Base-by-base conservation (phyloP, 768 basidiomycete genomes). In the Podaxis sp. region DNA sequence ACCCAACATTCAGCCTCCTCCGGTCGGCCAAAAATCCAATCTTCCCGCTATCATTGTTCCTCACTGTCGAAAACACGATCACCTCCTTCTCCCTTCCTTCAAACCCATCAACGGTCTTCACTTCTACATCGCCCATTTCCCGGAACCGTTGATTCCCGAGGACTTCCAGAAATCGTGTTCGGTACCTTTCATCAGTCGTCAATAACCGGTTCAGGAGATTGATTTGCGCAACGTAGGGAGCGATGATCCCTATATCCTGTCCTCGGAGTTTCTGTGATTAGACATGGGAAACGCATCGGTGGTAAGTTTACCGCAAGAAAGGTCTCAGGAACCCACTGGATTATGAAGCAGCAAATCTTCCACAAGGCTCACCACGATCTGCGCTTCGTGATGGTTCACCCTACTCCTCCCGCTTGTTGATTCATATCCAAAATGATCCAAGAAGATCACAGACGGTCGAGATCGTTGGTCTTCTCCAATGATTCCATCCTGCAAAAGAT, bases 31-130 rank as follows among this genome's bases (percentile, higher is more conserved):
- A 79, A 75, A 97, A 97, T 0, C 95, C 95, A 68, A 97, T 93
- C 61, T 85, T 79, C 9, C 93, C 93, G 1, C 74, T 75, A 2
- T 79, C 68, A 69, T 97, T 97, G 72, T 90, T 92, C 57, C 95
- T 82, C 54, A 95, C 94, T 2, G 94, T 95, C 46, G 92, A 93
- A 73, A 97, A 95, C 48, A 97, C 82, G 65, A 97, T 92, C 46
- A 96, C 86, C 33, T 93, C 90, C 76, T 96, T 96, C 77, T 97
- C 93, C 51, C 93, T 83, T 12, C 95, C 95, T 73, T 97, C 93
- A 72, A 96, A 97, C 19, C 95, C 95, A 68, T 97, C 95, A 13
- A 97, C 95, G 0, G 95, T 96, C 77, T 92, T 93, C 69, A 96
- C 84, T 73, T 96, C 95, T 57, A 97, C 82, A 57, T 83, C 72